Evolutionary conservation across 2,329 filamentous ascomycete genomes (phyloP).

Genomic region (Talaromyces sp.): DNA sequence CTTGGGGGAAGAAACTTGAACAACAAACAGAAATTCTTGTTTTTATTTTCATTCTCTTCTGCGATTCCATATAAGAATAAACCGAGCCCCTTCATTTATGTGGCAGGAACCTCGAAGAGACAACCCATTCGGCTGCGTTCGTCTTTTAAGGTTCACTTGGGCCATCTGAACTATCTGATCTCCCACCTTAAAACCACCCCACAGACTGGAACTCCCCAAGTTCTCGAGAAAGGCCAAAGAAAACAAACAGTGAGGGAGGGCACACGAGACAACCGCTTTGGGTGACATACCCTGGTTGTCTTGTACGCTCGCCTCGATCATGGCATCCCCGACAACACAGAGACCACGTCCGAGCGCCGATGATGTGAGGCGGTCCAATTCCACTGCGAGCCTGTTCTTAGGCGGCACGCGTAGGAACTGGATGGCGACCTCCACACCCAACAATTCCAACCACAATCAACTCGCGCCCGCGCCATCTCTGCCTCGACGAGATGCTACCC

Average conservation of each 20-base stretch:
- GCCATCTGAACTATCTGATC: too few relatives aligned
- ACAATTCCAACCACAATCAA: neutral
- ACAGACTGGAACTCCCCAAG: neutral
- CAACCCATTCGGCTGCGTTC: too few relatives aligned
- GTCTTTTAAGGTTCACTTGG: too few relatives aligned
- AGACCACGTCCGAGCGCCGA: constrained; percentile 16
- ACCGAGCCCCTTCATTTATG: too few relatives aligned
- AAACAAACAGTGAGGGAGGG: too few relatives aligned
- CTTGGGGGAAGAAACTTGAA: too few relatives aligned
- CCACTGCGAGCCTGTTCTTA: constrained; percentile 44
- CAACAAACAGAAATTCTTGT: too few relatives aligned
- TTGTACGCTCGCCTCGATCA: constrained; percentile 1
- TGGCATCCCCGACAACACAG: constrained; percentile 9
- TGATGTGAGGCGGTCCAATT: constrained; percentile 37
- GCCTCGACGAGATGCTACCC: neutral
- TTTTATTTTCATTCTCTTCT: neutral
- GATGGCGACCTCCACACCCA: constrained; percentile 30
- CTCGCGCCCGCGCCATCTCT: neutral
- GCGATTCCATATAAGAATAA: neutral
- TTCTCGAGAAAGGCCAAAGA: neutral
- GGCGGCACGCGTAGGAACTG: constrained; percentile 42
- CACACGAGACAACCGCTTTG: neutral
- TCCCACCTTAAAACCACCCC: too few relatives aligned
- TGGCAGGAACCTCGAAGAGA: too few relatives aligned
- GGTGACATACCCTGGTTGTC: neutral